These are phyloP conservation scores for Houttuynia cordata DNA, from an alignment of 164 flowering plant genomes.

Conservation along the genomic window DNA sequence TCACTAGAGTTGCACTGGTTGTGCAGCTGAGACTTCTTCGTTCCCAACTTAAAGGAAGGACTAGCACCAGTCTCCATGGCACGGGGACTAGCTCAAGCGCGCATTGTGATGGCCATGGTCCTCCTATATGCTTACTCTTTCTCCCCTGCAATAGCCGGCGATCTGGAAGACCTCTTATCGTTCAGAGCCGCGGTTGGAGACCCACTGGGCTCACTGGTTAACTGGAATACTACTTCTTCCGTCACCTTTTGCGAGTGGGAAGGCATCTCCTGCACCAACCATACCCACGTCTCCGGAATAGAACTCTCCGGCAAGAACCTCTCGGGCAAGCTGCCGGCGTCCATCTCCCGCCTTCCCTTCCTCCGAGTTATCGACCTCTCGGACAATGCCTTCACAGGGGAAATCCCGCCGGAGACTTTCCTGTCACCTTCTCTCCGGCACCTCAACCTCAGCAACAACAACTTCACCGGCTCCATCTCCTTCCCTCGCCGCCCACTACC, in stretches of 20 bases:
- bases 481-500: slow-evolving; percentile 31
- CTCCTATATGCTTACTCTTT: no score
- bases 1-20: no score
- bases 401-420: slow-evolving; percentile 28
- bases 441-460: slow-evolving; percentile 75
- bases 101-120: no score
- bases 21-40: no score
- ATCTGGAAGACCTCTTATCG: slow-evolving; percentile 36
- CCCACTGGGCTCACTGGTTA: slow-evolving; percentile 31
- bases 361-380: slow-evolving; percentile 46
- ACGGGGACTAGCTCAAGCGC: no score
- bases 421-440: slow-evolving; percentile 21
- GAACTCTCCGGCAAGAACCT: slow-evolving; percentile 52
- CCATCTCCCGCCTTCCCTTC: slow-evolving; percentile 33
- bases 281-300: slow-evolving; percentile 31
- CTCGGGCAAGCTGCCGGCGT: slow-evolving; percentile 35
- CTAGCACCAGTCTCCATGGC: no score
- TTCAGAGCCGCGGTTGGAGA: slow-evolving; percentile 47
- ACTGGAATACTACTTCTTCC: slow-evolving; percentile 32
- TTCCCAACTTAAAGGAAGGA: no score
- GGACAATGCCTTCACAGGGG: slow-evolving; percentile 39
- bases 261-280: slow-evolving; percentile 45
- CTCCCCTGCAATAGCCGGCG: slow-evolving; percentile 10
- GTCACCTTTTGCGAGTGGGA: slow-evolving; percentile 41
- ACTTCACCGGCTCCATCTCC: slow-evolving; percentile 34